These are phyloP conservation scores for Debaryomycetaceae sp. DNA, from an alignment of 1,139 yeast species.

Conservation along the genomic window DNA sequence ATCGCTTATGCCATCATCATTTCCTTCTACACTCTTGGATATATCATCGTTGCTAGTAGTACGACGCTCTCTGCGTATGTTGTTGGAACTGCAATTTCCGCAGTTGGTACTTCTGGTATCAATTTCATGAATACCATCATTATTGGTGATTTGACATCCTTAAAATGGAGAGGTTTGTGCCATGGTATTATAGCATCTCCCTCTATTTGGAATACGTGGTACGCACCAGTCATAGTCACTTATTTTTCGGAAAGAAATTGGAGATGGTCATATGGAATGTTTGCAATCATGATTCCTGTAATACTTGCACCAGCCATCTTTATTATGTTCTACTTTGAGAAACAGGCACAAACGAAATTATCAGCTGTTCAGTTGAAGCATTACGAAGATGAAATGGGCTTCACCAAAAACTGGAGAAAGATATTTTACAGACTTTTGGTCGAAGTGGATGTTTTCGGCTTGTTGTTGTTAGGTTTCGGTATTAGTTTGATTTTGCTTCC, in stretches of 20 bases:
- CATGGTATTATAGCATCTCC: conserved; percentile 20
- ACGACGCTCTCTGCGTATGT: conserved; percentile 23
- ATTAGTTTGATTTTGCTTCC: conserved; percentile 31
- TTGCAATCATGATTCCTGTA: conserved; percentile 31
- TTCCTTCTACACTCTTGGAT: conserved; percentile 23
- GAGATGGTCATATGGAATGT: conserved; percentile 44
- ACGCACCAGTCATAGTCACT: conserved; percentile 23
- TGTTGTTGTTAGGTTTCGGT: conserved; percentile 32
- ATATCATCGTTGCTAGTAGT: conserved; percentile 20
- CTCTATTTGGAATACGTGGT: conserved; percentile 25
- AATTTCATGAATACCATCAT: conserved; percentile 16
- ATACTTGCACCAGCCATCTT: conserved; percentile 23
- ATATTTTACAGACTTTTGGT: conserved; percentile 11
- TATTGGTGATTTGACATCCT: conserved; percentile 25
- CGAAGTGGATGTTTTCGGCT: conserved; percentile 25
- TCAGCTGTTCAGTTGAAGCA: not conserved
- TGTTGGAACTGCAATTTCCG: conserved; percentile 23
- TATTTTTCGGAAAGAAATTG: conserved; percentile 22
- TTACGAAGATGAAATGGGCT: not conserved
- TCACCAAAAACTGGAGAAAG: conserved; percentile 1
- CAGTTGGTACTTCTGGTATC: conserved; percentile 23
- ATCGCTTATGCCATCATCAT: conserved; percentile 18
- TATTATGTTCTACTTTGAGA: conserved; percentile 23
- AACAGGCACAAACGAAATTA: conserved; percentile 15
- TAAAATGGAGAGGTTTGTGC: conserved; percentile 26